phyloP scores from a whole-genome alignment of 2,329 filamentous ascomycete species.

The Cercospora citrullina region DNA sequence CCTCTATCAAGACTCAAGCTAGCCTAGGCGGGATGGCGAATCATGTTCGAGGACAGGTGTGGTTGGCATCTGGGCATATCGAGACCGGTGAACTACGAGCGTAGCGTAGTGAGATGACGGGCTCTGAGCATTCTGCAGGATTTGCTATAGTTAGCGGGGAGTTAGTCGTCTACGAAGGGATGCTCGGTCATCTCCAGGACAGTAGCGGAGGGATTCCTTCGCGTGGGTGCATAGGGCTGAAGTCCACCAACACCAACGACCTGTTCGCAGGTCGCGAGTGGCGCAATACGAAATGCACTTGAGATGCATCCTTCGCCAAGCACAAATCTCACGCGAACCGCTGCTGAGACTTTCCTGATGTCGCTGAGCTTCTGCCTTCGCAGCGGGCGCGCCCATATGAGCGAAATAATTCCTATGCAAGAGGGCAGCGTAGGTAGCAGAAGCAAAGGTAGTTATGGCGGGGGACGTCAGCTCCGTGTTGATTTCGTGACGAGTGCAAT shows the following conservation, averaged over 20 bases:
- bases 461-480: neutral
- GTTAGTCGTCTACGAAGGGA: neutral
- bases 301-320: neutral
- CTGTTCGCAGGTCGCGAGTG: neutral
- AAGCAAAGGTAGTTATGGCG: neutral
- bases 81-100: neutral
- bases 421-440: neutral
- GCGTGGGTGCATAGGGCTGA: neutral
- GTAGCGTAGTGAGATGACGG: neutral
- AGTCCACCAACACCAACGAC: neutral
- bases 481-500: neutral
- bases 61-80: neutral
- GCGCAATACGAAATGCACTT: neutral
- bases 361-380: neutral
- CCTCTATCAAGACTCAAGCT: neutral
- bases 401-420: neutral
- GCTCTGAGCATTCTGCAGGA: neutral
- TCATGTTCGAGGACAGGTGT: neutral
- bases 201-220: neutral
- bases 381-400: neutral
- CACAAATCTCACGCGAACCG: neutral
- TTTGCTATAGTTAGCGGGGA: neutral
- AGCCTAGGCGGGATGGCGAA: neutral
- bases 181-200: neutral
- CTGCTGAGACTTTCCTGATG: neutral